These are phyloP conservation scores for Neonectria coccinea DNA, from an alignment of 2,329 filamentous ascomycete species.

Conservation along the genomic window DNA sequence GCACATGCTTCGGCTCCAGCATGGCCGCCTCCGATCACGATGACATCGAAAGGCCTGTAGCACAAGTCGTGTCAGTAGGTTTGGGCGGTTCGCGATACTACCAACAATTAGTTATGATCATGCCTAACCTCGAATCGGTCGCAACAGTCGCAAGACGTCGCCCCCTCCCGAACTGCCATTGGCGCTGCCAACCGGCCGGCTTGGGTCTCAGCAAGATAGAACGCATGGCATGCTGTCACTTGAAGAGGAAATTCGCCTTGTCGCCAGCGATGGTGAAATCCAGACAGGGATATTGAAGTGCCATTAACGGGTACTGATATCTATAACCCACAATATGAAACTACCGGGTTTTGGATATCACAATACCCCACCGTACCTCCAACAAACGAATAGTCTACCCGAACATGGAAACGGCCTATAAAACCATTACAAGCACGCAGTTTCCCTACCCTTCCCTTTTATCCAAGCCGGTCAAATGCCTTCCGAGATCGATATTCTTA, in stretches of 20 bases:
- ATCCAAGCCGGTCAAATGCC: no score
- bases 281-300: neutral
- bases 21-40: conserved; percentile 96
- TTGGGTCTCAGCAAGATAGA: conserved; percentile 42
- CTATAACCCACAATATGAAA: conserved; percentile 28
- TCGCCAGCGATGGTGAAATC: conserved; percentile 26
- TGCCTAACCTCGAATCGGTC: conserved; percentile 46
- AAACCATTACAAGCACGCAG: no score
- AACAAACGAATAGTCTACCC: neutral
- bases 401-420: neutral
- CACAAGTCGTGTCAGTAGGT: conserved; percentile 29
- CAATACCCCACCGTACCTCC: no score
- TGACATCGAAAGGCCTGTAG: conserved; percentile 82
- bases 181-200: conserved; percentile 34
- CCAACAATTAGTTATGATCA: neutral
- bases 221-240: conserved; percentile 46
- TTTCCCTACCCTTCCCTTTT: no score
- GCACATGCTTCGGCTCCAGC: conserved; percentile 94
- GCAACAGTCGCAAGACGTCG: conserved; percentile 50
- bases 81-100: neutral
- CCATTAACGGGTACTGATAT: conserved; percentile 23
- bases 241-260: conserved; percentile 32
- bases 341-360: conserved; percentile 20
- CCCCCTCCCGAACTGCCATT: conserved; percentile 29
- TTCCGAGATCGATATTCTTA: neutral